These are phyloP conservation scores for Fusarium sp. DNA, from an alignment of 2,329 filamentous ascomycete genomes.

Conservation along the genomic window DNA sequence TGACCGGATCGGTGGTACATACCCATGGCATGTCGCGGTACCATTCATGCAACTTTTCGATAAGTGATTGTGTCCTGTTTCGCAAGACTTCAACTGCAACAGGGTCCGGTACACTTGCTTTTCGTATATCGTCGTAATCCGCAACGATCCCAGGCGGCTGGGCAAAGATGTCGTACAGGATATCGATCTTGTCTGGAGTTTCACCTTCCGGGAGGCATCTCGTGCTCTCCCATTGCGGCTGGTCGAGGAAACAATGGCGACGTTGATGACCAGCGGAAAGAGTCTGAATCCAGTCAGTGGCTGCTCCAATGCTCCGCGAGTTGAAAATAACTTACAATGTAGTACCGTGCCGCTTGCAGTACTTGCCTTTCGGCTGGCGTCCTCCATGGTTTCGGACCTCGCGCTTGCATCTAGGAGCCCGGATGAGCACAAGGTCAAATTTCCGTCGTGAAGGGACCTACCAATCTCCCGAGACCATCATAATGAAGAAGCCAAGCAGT, in stretches of 20 bases:
- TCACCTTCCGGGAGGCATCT: background rate
- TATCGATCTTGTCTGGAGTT: background rate
- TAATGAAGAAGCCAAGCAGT: constrained; percentile 25
- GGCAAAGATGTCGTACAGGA: constrained; percentile 12
- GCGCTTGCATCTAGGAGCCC: constrained; percentile 5
- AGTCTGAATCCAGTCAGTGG: background rate
- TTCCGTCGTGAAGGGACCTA: background rate
- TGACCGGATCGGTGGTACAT: background rate
- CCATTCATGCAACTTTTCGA: constrained; percentile 3
- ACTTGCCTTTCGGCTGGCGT: constrained; percentile 1
- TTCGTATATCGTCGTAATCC: background rate
- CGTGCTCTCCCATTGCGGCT: constrained; percentile 17
- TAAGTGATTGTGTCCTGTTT: background rate
- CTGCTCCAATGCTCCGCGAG: fast-evolving
- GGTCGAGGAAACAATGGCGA: constrained; percentile 11
- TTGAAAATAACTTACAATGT: background rate
- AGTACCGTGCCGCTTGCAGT: constrained; percentile 9
- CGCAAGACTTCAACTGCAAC: background rate
- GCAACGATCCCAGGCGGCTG: background rate
- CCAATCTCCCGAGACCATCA: constrained; percentile 15
- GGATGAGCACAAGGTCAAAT: background rate
- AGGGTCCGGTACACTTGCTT: background rate
- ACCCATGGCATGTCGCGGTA: background rate
- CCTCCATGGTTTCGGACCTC: constrained; percentile 3
- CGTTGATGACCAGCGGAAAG: constrained; percentile 25